Evolutionary conservation across 225 moss, liverwort and hornwort genomes (phyloP).

Genomic region (Antitrichia curtipendula): DNA sequence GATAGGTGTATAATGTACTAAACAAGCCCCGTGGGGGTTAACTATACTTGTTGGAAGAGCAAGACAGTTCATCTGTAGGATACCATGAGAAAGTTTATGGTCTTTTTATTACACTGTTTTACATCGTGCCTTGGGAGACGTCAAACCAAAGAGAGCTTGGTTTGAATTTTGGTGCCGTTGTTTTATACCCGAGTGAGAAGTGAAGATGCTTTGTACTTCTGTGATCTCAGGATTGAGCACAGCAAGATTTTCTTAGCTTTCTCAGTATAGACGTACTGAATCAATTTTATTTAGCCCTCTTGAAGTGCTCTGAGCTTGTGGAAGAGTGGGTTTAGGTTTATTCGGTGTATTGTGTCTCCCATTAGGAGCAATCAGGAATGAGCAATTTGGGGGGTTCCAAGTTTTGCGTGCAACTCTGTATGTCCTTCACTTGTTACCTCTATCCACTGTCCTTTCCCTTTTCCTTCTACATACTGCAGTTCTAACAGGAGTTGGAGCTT

Average conservation of each 20-base stretch:
- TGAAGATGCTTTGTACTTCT: not conserved
- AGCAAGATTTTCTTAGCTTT: not conserved
- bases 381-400: not conserved
- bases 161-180: not conserved
- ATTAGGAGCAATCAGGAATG: not conserved
- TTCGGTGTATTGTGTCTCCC: not conserved
- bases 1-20: not conserved
- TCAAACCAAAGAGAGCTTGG: not conserved
- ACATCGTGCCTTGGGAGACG: not conserved
- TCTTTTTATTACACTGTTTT: not conserved
- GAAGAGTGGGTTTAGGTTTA: not conserved
- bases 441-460: not conserved
- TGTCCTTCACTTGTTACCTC: not conserved
- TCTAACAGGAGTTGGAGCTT: not conserved
- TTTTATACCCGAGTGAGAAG: not conserved
- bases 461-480: not conserved
- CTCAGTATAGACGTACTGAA: not conserved
- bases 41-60: not conserved
- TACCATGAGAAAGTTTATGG: not conserved
- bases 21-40: not conserved
- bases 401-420: not conserved
- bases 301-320: not conserved
- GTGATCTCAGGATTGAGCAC: not conserved
- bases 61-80: constrained; percentile 1
- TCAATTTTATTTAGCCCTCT: not conserved